Evolutionary conservation across 768 basidiomycete genomes (phyloP).

Genomic region (Rhodotorula kratochvilovae): DNA sequence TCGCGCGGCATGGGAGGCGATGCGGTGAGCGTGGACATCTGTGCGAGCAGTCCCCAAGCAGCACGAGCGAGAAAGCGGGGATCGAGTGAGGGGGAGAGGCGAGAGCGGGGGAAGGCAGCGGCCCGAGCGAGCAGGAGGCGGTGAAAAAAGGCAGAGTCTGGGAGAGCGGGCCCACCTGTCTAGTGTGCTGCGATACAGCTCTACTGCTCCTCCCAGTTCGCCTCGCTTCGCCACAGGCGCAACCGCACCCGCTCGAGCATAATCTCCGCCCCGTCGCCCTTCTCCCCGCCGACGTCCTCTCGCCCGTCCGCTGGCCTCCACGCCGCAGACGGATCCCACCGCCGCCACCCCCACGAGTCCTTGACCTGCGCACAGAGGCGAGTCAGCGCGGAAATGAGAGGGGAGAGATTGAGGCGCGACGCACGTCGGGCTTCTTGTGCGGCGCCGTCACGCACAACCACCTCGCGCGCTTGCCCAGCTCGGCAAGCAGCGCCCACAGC

Average conservation of each 20-base stretch:
- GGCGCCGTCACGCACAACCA: slow-evolving; percentile 70
- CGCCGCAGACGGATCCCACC: slow-evolving; percentile 53
- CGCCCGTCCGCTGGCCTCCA: slow-evolving; percentile 10
- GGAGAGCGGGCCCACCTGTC: too few relatives aligned
- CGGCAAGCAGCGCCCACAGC: slow-evolving; percentile 62
- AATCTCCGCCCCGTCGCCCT: slow-evolving; percentile 40
- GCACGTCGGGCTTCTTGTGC: slow-evolving; percentile 71
- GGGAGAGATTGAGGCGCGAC: slow-evolving; percentile 14
- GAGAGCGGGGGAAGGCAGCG: background rate
- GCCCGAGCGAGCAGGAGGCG: background rate
- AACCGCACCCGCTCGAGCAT: slow-evolving; percentile 36
- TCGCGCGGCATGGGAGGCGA: background rate
- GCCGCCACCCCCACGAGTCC: slow-evolving; percentile 63
- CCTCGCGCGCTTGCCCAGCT: slow-evolving; percentile 58
- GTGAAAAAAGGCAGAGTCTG: background rate
- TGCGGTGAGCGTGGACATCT: background rate
- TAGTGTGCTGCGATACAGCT: too few relatives aligned
- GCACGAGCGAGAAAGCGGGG: background rate
- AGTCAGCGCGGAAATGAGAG: background rate
- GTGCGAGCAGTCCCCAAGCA: background rate
- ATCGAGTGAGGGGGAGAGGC: background rate
- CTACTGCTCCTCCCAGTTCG: slow-evolving; percentile 15
- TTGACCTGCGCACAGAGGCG: slow-evolving; percentile 53
- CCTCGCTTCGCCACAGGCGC: slow-evolving; percentile 39
- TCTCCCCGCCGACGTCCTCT: slow-evolving; percentile 20